Conservation (phyloP, 139 green algal genomes). For the Medakamo hakoo region DNA sequence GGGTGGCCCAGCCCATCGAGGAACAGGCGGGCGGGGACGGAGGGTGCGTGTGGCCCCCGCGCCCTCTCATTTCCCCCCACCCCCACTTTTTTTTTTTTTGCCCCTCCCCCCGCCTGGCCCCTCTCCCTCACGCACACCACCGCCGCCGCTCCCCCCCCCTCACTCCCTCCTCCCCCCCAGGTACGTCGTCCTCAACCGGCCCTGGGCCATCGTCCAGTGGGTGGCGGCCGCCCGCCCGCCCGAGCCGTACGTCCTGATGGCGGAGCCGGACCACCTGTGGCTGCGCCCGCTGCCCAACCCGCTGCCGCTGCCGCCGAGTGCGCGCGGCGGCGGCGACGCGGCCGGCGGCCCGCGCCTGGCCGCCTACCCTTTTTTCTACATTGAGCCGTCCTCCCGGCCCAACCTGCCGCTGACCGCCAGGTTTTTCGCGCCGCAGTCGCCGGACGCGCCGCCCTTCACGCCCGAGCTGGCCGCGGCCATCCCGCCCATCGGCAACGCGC, state of each 20-base stretch:
- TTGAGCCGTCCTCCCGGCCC: slow-evolving; percentile 47
- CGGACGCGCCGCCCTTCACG: slow-evolving; percentile 25
- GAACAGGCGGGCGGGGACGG: not conserved
- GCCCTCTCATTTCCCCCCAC: too few species aligned
- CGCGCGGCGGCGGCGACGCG: not conserved
- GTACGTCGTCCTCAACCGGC: slow-evolving; percentile 92
- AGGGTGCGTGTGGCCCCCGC: too few species aligned
- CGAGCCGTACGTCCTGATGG: slow-evolving; percentile 90
- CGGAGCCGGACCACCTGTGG: slow-evolving; percentile 92
- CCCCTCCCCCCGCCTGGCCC: too few species aligned
- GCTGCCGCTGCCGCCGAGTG: slow-evolving; percentile 38
- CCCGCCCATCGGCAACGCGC: slow-evolving; percentile 71
- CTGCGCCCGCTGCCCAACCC: slow-evolving; percentile 86
- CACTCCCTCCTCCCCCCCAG: slow-evolving; percentile 2
- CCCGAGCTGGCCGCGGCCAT: slow-evolving; percentile 49
- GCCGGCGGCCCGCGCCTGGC: slow-evolving; percentile 19
- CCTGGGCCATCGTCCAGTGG: slow-evolving; percentile 90
- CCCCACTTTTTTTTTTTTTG: slow-evolving; percentile 3
- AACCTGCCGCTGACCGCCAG: slow-evolving; percentile 28
- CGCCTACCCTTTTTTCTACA: slow-evolving; percentile 98
- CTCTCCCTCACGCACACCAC: not conserved
- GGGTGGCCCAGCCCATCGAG: slow-evolving; percentile 74
- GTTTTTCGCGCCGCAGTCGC: too few species aligned
- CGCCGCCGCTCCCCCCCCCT: too few species aligned
- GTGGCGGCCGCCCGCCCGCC: slow-evolving; percentile 42